Conservation (phyloP, 202 grass and related monocot species). For the Setaria viridis region DNA sequence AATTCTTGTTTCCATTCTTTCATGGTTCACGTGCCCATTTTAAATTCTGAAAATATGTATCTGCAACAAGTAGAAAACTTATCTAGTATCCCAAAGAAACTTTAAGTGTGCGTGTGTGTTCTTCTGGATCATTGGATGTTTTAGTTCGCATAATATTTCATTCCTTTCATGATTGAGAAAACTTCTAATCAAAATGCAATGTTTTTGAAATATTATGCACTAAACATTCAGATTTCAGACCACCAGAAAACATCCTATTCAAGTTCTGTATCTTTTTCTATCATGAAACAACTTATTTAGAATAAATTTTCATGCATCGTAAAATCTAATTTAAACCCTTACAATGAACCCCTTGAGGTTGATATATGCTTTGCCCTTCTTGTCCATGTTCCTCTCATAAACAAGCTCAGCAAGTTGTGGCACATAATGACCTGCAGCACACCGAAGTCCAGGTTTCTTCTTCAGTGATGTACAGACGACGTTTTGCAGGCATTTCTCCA, state of each 20-base stretch:
- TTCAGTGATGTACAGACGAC: conserved; percentile 16
- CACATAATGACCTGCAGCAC: conserved; percentile 78
- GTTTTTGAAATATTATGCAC: neutral
- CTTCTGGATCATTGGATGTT: neutral
- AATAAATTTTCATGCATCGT: neutral
- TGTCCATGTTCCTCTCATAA: conserved; percentile 62
- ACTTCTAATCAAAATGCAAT: neutral
- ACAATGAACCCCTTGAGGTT: conserved; percentile 93
- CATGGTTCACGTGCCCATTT: neutral
- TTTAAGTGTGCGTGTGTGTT: neutral
- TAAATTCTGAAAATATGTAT: neutral
- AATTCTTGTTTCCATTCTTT: neutral
- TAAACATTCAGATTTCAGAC: neutral
- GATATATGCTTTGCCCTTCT: conserved; percentile 51
- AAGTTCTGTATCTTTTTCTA: neutral
- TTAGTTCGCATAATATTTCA: neutral
- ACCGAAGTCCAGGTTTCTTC: conserved; percentile 20
- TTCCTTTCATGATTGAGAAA: neutral
- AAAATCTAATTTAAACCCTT: conserved; percentile 31
- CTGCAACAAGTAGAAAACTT: too few species aligned
- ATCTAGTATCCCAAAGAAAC: neutral
- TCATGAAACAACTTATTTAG: neutral
- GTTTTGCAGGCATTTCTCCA: neutral
- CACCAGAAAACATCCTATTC: neutral
- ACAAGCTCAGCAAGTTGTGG: conserved; percentile 84